A percentile compares a stretch with the other conserved stretches of the same genome.
These are phyloP conservation scores for Diplocarpon mali DNA, from an alignment of 2,329 filamentous ascomycete genomes.

Conservation along the genomic window DNA sequence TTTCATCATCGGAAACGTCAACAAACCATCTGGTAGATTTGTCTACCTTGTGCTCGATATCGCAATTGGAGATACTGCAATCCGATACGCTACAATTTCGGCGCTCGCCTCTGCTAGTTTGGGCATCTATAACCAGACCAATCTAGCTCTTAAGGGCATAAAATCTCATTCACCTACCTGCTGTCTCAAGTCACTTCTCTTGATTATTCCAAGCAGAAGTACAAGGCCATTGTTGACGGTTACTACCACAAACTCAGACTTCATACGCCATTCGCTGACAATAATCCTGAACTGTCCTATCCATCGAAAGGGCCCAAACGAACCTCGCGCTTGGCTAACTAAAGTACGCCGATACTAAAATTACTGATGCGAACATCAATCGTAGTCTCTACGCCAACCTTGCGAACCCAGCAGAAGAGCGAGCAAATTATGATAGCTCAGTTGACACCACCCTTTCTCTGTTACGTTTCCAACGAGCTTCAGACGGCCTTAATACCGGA, in stretches of 20 bases:
- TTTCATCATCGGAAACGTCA: conserved; percentile 68
- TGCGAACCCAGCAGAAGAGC: conserved; percentile 69
- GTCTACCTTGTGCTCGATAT: conserved; percentile 83
- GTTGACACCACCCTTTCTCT: conserved; percentile 67
- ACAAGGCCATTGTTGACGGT: conserved; percentile 80
- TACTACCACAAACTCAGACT: no score
- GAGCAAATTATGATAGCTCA: conserved; percentile 51
- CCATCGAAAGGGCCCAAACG: conserved; percentile 71
- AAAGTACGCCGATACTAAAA: conserved; percentile 55
- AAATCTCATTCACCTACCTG: conserved; percentile 94
- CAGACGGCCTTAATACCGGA: conserved; percentile 67
- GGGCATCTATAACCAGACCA: conserved; percentile 68
- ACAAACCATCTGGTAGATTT: conserved; percentile 58
- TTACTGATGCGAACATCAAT: conserved; percentile 75
- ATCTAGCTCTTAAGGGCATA: conserved; percentile 82
- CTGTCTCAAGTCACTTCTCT: conserved; percentile 81
- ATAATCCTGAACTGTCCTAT: conserved; percentile 68
- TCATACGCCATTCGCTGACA: no score
- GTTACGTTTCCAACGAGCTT: conserved; percentile 63
- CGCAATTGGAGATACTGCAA: conserved; percentile 77
- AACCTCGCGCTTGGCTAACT: conserved; percentile 55
- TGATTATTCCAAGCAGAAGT: conserved; percentile 79
- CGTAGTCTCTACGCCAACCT: conserved; percentile 81
- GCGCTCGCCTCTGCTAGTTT: conserved; percentile 56
- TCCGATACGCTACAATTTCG: conserved; percentile 77